Base-by-base conservation (phyloP, 768 basidiomycete species). In the Lactarius psammicola region DNA sequence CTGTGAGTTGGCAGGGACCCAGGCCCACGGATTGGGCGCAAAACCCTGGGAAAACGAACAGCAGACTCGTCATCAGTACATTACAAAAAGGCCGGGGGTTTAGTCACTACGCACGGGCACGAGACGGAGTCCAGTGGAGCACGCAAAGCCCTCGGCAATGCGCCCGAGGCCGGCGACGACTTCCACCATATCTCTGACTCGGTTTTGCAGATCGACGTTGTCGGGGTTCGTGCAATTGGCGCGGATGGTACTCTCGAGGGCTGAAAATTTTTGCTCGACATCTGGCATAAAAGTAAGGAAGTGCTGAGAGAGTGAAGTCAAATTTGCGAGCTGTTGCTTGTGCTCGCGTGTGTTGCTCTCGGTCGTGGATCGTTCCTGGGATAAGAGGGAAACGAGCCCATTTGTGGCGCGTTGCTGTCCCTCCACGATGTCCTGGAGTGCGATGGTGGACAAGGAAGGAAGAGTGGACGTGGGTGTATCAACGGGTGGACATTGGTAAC, bases 51-150 rank as follows among this genome's bases (percentile, higher is more conserved):
- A 55, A 23, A 28, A 36, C 4, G 36, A 36, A 36, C 36, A 8
- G 9, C 5, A 15, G 17, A 5, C 11, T 3, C 11, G 26, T 36
- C 15, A 46, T 59, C 42, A 38, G 34, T n/a, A n/a, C n/a, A n/a
- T 38, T 33, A 13, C 28, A n/a, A 0, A 18, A 0, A 17, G 31
- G 20, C 42, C 9, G 15, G 55, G 23, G 26, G 20, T 3, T 13
- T 8, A 1, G 4, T 40, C 15, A 40, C 20, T 55, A 66, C 65
- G 9, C 2, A 66, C 65, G 23, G 65, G 65, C 4, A 66, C 53
- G n/a, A 67, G 62, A 55, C 66, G 66, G 51, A 67, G 66, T 49
- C 66, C 66, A 0, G 61, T 49, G 7, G 66, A 58, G 66, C 31
- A 44, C 8, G 66, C 66, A 33, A 67, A 54, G 57, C 66, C 34